These are phyloP conservation scores for Penicillium italicum DNA, from an alignment of 2,329 filamentous ascomycete genomes.

Conservation along the genomic window DNA sequence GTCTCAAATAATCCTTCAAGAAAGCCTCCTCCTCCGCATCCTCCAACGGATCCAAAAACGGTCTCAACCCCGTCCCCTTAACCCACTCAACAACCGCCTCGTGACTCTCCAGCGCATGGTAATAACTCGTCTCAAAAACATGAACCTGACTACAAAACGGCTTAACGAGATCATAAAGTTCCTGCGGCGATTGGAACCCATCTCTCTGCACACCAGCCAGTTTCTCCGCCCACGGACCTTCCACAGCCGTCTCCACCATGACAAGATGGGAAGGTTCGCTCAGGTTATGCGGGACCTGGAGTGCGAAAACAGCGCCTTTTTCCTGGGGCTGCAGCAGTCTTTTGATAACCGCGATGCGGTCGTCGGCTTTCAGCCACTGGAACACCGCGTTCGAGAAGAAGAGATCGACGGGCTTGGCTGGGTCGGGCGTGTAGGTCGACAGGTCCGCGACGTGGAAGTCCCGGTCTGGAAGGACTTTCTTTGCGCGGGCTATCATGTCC, in stretches of 20 bases:
- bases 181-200: constrained; percentile 46
- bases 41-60: constrained; percentile 51
- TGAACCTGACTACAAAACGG: constrained; percentile 46
- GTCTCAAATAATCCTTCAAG: constrained; percentile 46
- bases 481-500: constrained; percentile 55
- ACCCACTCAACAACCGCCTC: constrained; percentile 58
- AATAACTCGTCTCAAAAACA: constrained; percentile 55
- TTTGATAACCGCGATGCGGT: constrained; percentile 47
- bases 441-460: constrained; percentile 51
- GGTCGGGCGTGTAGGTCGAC: constrained; percentile 33
- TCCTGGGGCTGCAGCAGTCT: constrained; percentile 42
- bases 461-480: constrained; percentile 37
- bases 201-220: constrained; percentile 42
- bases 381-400: constrained; percentile 58
- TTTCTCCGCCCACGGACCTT: constrained; percentile 39
- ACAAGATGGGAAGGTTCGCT: constrained; percentile 47
- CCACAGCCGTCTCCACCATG: constrained; percentile 48
- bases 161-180: constrained; percentile 50
- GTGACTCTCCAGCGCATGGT: constrained; percentile 50
- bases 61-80: constrained; percentile 54
- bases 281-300: constrained; percentile 55
- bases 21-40: constrained; percentile 44
- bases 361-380: constrained; percentile 51
- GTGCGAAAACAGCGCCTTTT: constrained; percentile 50
- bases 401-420: constrained; percentile 39